These are phyloP conservation scores for Cerioporus squamosus DNA, from an alignment of 1,284 basidiomycete species.

Conservation along the genomic window DNA sequence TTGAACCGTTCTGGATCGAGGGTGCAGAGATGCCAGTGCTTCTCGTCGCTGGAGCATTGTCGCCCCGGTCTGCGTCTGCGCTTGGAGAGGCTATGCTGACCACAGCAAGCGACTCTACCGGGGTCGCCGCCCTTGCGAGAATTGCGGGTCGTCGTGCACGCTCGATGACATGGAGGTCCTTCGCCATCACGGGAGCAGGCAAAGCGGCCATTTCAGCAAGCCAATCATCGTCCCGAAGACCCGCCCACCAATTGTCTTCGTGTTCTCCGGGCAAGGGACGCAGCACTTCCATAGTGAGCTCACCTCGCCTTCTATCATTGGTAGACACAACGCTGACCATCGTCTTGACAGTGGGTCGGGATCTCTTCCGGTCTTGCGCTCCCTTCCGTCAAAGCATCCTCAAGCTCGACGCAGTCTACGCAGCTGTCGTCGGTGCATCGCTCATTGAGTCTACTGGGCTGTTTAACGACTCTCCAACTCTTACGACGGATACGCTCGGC, in stretches of 20 bases:
- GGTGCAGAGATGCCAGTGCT: constrained; percentile 27
- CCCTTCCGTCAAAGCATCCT: constrained; percentile 41
- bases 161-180: constrained; percentile 41
- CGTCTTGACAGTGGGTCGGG: constrained; percentile 40
- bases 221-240: constrained; percentile 31
- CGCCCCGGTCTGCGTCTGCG: constrained; percentile 20
- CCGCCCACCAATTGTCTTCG: constrained; percentile 38
- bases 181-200: constrained; percentile 12
- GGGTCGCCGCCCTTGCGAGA: constrained; percentile 17
- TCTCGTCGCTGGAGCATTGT: constrained; percentile 41
- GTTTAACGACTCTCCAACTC: constrained; percentile 25
- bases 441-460: constrained; percentile 37
- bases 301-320: neutral
- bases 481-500: constrained; percentile 25
- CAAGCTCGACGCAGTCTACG: constrained; percentile 39
- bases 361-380: constrained; percentile 38
- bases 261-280: constrained; percentile 47
- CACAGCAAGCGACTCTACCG: constrained; percentile 10
- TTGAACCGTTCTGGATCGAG: neutral
- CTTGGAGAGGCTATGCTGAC: constrained; percentile 12
- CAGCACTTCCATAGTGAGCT: constrained; percentile 41
- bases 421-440: constrained; percentile 34
- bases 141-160: constrained; percentile 34
- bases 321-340: neutral
- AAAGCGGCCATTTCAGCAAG: constrained; percentile 20